These are phyloP conservation scores for Akanthomyces uredinophilus DNA, from an alignment of 2,329 filamentous ascomycete species.

Conservation along the genomic window DNA sequence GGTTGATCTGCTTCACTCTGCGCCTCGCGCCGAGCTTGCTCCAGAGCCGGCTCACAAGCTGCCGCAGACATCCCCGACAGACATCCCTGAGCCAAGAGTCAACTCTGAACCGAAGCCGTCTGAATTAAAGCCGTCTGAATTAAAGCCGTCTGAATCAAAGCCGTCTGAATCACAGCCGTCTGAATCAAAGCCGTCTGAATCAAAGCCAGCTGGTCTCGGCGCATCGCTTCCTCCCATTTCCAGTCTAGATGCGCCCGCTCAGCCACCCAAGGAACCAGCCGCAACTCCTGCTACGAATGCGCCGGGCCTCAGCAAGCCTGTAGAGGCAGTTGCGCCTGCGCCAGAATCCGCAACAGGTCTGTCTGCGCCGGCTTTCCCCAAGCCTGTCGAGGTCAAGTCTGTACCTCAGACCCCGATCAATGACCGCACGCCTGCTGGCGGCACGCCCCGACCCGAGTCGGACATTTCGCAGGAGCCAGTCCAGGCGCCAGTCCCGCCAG, in stretches of 20 bases:
- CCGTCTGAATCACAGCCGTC: too few species aligned
- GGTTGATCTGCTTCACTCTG: neutral
- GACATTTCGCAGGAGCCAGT: slow-evolving; percentile 26
- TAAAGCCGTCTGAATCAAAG: too few species aligned
- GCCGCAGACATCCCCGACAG: neutral
- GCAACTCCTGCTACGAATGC: neutral
- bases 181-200: too few species aligned
- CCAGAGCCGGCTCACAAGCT: neutral
- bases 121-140: too few species aligned
- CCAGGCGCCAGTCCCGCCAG: slow-evolving; percentile 20
- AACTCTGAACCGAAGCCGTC: too few species aligned
- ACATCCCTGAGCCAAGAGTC: too few species aligned
- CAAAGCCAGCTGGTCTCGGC: neutral
- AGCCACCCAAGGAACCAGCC: neutral
- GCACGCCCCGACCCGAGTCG: slow-evolving; percentile 31
- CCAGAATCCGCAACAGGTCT: neutral
- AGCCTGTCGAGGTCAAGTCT: slow-evolving; percentile 32
- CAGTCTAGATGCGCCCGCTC: slow-evolving; percentile 4
- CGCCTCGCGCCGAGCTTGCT: neutral
- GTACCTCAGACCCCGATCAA: slow-evolving; percentile 34
- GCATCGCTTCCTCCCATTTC: slow-evolving; percentile 1
- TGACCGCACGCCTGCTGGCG: slow-evolving; percentile 29
- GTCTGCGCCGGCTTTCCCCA: slow-evolving; percentile 19
- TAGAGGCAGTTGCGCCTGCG: neutral
- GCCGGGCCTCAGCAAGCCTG: neutral